A percentile compares a stretch with the other conserved stretches of the same genome.
Evolutionary conservation across 2,329 filamentous ascomycete genomes (phyloP).

Genomic region (Davidsoniella neocaledoniae): DNA sequence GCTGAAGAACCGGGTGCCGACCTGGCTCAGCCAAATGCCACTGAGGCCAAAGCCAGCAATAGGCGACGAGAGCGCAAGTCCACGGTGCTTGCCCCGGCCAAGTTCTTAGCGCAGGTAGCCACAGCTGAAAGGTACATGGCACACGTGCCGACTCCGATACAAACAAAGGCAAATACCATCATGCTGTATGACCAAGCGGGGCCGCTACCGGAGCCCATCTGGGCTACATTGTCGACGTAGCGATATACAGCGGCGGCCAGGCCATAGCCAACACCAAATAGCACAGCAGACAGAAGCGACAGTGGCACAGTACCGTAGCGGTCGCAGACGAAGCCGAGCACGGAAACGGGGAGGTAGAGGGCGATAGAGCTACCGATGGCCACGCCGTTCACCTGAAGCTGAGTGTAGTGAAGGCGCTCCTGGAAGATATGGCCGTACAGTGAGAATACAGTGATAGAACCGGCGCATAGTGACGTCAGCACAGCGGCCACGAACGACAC

Average conservation of each 20-base stretch:
- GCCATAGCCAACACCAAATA: slow-evolving; percentile 71
- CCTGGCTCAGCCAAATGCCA: slow-evolving; percentile 88
- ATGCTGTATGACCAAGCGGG: slow-evolving; percentile 53
- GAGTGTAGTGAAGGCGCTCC: slow-evolving; percentile 68
- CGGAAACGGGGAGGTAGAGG: slow-evolving; percentile 79
- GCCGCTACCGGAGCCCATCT: slow-evolving; percentile 16
- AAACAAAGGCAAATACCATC: slow-evolving; percentile 75
- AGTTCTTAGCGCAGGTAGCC: slow-evolving; percentile 97
- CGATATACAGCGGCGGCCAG: slow-evolving; percentile 65
- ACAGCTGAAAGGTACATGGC: slow-evolving; percentile 81
- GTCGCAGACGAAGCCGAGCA: slow-evolving; percentile 85
- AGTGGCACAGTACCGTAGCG: slow-evolving; percentile 66
- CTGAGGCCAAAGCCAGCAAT: slow-evolving; percentile 88
- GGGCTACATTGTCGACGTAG: slow-evolving; percentile 21
- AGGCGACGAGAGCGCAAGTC: slow-evolving; percentile 73
- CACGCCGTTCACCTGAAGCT: slow-evolving; percentile 82
- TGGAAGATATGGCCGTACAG: slow-evolving; percentile 88
- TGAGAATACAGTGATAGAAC: slow-evolving; percentile 84
- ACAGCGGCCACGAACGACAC: slow-evolving; percentile 37
- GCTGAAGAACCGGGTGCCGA: slow-evolving; percentile 62
- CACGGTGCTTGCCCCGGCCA: slow-evolving; percentile 71
- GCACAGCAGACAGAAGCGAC: slow-evolving; percentile 49
- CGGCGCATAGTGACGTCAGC: slow-evolving; percentile 55
- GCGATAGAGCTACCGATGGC: slow-evolving; percentile 75
- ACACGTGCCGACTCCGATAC: slow-evolving; percentile 68